phyloP scores from a whole-genome alignment of 139 green algal species.

The Penium margaritaceum region DNA sequence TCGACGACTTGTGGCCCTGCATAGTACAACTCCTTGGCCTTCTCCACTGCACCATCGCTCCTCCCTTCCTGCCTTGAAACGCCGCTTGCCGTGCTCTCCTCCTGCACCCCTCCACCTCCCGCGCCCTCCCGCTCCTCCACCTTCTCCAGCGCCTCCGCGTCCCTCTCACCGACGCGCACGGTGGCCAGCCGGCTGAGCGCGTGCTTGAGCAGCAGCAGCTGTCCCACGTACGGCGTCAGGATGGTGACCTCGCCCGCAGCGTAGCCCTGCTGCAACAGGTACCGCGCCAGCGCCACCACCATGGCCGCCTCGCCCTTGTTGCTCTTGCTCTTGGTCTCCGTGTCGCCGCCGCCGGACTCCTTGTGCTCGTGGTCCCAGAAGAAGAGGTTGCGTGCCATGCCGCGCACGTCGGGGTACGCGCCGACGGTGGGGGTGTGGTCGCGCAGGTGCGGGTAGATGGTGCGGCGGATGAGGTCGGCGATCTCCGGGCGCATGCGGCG shows the following conservation, averaged over 20 bases:
- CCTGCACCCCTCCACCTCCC: constrained; percentile 4
- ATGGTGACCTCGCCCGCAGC: constrained; percentile 58
- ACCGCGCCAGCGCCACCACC: constrained; percentile 47
- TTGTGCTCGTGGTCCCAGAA: constrained; percentile 58
- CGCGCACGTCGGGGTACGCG: constrained; percentile 23
- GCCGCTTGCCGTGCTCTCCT: not conserved
- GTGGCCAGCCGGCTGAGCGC: constrained; percentile 46
- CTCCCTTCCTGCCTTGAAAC: not conserved
- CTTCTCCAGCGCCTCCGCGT: constrained; percentile 49
- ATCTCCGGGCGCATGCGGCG: constrained; percentile 66
- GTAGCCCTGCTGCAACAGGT: constrained; percentile 64
- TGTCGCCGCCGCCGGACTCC: constrained; percentile 50
- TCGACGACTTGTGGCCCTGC: not conserved
- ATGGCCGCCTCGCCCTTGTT: constrained; percentile 61
- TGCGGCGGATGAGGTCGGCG: constrained; percentile 48
- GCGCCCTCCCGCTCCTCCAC: constrained; percentile 46
- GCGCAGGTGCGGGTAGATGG: constrained; percentile 55
- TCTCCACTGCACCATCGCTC: not conserved
- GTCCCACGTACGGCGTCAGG: constrained; percentile 70
- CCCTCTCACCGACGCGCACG: constrained; percentile 54
- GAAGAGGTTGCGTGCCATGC: constrained; percentile 49
- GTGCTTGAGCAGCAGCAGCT: constrained; percentile 52
- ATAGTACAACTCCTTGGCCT: not conserved
- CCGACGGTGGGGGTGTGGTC: constrained; percentile 39
- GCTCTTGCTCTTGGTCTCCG: constrained; percentile 55